A percentile compares a stretch with the other conserved stretches of the same genome.
phyloP scores from a whole-genome alignment of 169 alveolate genomes.

The Ichthyophthirius multifiliis region DNA sequence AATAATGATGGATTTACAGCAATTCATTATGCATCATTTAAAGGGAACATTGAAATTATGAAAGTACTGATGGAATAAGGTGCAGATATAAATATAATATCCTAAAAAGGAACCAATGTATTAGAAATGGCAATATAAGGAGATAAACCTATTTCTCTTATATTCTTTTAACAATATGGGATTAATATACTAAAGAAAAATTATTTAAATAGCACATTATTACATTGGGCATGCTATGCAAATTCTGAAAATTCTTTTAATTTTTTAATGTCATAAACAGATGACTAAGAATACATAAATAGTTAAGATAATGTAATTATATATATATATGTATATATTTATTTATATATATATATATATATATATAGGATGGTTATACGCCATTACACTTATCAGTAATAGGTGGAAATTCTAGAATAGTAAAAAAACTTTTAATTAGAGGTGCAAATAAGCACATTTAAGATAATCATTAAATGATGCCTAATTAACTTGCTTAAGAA shows the following conservation, averaged over 20 bases:
- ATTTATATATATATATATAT: no score
- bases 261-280: conserved; percentile 46
- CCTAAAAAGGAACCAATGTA: conserved; percentile 53
- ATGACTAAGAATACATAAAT: conserved; percentile 6
- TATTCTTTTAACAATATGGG: conserved; percentile 49
- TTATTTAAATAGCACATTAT: conserved; percentile 68
- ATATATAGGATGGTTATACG: conserved; percentile 53
- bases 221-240: conserved; percentile 83
- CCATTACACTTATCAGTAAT: conserved; percentile 75
- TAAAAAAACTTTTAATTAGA: conserved; percentile 54
- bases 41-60: conserved; percentile 66
- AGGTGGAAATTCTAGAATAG: conserved; percentile 58
- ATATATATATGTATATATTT: no score
- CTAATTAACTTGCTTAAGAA: background rate
- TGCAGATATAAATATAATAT: conserved; percentile 44
- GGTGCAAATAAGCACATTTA: conserved; percentile 59
- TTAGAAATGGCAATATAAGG: conserved; percentile 84
- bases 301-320: background rate
- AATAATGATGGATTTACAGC: conserved; percentile 55
- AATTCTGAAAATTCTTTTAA: conserved; percentile 66
- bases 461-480: background rate
- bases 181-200: conserved; percentile 49
- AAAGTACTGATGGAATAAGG: conserved; percentile 55
- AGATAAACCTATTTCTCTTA: conserved; percentile 63
- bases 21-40: conserved; percentile 72